These are phyloP conservation scores for Xylaria sp. DNA, from an alignment of 2,329 filamentous ascomycete genomes.

Conservation along the genomic window DNA sequence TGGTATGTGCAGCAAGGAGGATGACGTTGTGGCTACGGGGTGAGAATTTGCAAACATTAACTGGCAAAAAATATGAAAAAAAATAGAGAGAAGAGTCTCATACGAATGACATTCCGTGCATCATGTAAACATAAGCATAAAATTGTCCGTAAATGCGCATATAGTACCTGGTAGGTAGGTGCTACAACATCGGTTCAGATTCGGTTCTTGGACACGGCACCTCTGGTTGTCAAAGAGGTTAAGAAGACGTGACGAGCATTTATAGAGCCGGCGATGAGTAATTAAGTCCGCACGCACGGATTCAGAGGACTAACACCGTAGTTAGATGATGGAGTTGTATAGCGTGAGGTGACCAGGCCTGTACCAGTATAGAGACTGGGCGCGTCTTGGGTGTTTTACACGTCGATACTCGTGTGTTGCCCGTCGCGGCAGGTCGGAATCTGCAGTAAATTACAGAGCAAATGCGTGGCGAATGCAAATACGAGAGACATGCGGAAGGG, in stretches of 20 bases:
- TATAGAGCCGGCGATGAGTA: too few relatives aligned
- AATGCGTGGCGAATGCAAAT: constrained; percentile 7
- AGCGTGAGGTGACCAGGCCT: background rate
- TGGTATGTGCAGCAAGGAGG: background rate
- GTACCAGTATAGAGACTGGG: background rate
- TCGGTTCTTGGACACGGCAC: too few relatives aligned
- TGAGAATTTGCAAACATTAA: background rate
- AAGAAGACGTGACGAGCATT: too few relatives aligned
- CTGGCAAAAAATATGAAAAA: background rate
- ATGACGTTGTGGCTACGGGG: constrained; percentile 12
- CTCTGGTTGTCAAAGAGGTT: too few relatives aligned
- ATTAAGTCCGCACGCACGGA: too few relatives aligned
- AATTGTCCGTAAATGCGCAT: background rate
- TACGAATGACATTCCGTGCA: background rate
- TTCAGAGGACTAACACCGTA: too few relatives aligned
- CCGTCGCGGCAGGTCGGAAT: background rate
- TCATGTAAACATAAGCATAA: background rate
- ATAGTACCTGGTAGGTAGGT: background rate
- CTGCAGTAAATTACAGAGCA: background rate
- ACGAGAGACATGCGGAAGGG: constrained; percentile 11
- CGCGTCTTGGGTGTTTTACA: background rate
- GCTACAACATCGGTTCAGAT: background rate
- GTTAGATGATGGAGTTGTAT: too few relatives aligned
- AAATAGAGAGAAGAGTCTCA: background rate
- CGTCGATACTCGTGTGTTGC: background rate